A percentile compares a stretch with the other conserved stretches of the same genome.
Conservation (phyloP, 371 early-diverging fungal species). For the Choanephora cucurbitarum region DNA sequence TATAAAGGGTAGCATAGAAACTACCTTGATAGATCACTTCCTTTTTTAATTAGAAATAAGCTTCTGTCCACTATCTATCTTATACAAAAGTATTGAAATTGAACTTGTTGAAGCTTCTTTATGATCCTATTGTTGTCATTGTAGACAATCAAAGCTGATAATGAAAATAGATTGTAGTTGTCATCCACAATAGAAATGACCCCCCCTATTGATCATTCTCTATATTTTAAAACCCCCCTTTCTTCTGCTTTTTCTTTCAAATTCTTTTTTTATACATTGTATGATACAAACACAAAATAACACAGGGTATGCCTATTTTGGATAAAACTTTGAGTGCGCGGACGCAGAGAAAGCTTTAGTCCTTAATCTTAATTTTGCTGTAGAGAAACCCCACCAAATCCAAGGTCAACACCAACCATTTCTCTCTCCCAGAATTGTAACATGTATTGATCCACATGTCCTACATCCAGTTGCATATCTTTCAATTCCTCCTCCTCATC, state of each 20-base stretch:
- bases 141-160: no score
- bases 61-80: no score
- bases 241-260: not conserved
- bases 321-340: slow-evolving; percentile 22
- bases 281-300: no score
- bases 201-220: no score
- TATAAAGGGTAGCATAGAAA: no score
- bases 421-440: slow-evolving; percentile 66
- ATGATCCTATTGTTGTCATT: no score
- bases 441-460: slow-evolving; percentile 77
- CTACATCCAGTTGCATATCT: slow-evolving; percentile 48
- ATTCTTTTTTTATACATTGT: no score
- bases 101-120: no score
- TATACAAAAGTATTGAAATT: no score
- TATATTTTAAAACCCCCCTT: not conserved
- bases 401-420: slow-evolving; percentile 58
- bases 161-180: no score
- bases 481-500: slow-evolving; percentile 23
- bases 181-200: not conserved
- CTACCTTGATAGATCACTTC: no score
- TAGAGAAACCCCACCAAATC: slow-evolving; percentile 53
- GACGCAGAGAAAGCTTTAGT: slow-evolving; percentile 7
- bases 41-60: no score
- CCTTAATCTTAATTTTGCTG: slow-evolving; percentile 2
- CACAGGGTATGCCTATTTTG: not conserved